These are phyloP conservation scores for Aulographum hederae DNA, from an alignment of 2,329 filamentous ascomycete genomes.

Conservation along the genomic window DNA sequence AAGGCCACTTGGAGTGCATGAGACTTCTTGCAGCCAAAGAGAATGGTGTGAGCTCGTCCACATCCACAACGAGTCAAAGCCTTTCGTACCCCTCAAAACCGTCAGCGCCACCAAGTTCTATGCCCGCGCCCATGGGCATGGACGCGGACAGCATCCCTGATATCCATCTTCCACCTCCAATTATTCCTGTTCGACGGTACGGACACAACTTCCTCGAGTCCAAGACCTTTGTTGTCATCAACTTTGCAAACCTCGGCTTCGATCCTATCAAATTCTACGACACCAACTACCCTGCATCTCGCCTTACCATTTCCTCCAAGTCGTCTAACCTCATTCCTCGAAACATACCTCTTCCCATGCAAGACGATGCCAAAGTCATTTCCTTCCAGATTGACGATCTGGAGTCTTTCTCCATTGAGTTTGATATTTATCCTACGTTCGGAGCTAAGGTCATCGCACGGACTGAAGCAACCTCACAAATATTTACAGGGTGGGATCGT, in stretches of 20 bases:
- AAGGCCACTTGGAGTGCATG: slow-evolving; percentile 92
- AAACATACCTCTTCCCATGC: slow-evolving; percentile 86
- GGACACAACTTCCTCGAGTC: slow-evolving; percentile 97
- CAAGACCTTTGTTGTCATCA: slow-evolving; percentile 88
- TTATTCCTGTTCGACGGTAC: slow-evolving; percentile 85
- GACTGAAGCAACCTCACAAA: slow-evolving; percentile 74
- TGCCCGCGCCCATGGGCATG: slow-evolving; percentile 37
- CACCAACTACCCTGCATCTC: slow-evolving; percentile 82
- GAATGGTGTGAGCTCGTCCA: background rate
- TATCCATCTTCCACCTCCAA: slow-evolving; percentile 81
- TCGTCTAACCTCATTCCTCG: slow-evolving; percentile 89
- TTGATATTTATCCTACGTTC: slow-evolving; percentile 94
- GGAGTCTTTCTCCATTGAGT: slow-evolving; percentile 84
- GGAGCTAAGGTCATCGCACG: slow-evolving; percentile 95
- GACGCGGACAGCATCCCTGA: slow-evolving; percentile 82
- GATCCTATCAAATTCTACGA: slow-evolving; percentile 91
- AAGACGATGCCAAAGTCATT: slow-evolving; percentile 84
- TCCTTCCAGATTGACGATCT: slow-evolving; percentile 94
- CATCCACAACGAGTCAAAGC: background rate
- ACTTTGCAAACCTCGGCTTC: slow-evolving; percentile 56
- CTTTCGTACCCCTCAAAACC: background rate
- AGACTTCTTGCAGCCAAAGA: slow-evolving; percentile 38
- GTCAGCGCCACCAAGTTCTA: slow-evolving; percentile 3
- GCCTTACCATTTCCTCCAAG: slow-evolving; percentile 92
- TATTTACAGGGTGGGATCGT: slow-evolving; percentile 73